Evolutionary conservation across 495 filamentous ascomycete species (phyloP).

Genomic region (Amorphotheca resinae): DNA sequence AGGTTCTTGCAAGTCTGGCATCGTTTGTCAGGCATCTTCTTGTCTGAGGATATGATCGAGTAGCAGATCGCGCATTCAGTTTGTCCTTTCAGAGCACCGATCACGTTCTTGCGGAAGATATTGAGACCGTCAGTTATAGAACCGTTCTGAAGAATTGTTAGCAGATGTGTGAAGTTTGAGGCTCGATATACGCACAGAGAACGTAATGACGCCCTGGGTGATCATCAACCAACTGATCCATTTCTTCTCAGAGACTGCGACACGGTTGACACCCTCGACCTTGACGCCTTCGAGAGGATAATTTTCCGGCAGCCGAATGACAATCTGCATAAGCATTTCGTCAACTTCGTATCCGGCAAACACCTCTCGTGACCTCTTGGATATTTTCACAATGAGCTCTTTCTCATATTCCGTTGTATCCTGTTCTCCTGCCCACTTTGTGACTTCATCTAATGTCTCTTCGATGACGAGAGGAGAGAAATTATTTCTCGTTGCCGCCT

Average conservation of each 20-base stretch:
- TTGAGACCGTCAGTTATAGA: conserved; percentile 73
- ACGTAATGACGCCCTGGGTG: conserved; percentile 86
- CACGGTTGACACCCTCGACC: conserved; percentile 67
- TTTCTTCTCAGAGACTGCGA: conserved; percentile 76
- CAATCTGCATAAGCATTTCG: conserved; percentile 67
- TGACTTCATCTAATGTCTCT: conserved; percentile 57
- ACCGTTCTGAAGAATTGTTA: conserved; percentile 42
- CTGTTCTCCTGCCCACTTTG: conserved; percentile 53
- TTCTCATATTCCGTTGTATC: conserved; percentile 50
- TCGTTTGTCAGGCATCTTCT: conserved; percentile 76
- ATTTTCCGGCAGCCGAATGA: conserved; percentile 60
- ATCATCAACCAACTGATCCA: conserved; percentile 78
- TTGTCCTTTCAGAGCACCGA: conserved; percentile 79
- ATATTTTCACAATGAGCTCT: conserved; percentile 59
- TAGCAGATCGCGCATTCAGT: conserved; percentile 97
- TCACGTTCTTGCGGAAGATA: conserved; percentile 72
- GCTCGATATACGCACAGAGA: conserved; percentile 57
- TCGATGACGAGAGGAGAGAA: conserved; percentile 73
- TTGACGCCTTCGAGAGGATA: conserved; percentile 71
- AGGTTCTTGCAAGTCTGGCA: conserved; percentile 90
- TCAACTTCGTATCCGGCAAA: conserved; percentile 76
- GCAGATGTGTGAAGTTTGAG: background rate
- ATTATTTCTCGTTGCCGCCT: conserved; percentile 70
- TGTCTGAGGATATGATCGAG: conserved; percentile 75
- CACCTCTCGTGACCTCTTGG: conserved; percentile 55